These are phyloP conservation scores for Aphanomyces euteiches DNA, from an alignment of 352 stramenopile species.

Conservation along the genomic window DNA sequence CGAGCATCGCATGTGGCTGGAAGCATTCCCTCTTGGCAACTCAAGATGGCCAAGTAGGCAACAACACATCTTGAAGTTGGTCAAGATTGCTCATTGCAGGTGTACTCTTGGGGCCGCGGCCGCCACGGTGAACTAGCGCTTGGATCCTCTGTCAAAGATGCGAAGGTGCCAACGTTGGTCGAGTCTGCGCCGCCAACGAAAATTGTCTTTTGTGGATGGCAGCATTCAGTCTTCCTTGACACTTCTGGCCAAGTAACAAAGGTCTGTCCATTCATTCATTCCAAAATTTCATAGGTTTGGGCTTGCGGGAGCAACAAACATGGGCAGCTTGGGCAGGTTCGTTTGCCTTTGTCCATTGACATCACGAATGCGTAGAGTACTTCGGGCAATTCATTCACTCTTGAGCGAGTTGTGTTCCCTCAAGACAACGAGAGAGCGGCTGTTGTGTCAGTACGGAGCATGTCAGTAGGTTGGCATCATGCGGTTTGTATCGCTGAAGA, in stretches of 20 bases:
- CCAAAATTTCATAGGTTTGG: constrained; percentile 36
- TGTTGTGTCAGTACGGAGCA: constrained; percentile 35
- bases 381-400: not conserved
- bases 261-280: constrained; percentile 1
- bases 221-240: constrained; percentile 60
- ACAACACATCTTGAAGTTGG: not conserved
- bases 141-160: constrained; percentile 34
- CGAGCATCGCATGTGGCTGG: constrained; percentile 70
- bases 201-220: constrained; percentile 67
- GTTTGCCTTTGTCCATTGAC: too few relatives aligned
- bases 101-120: constrained; percentile 66
- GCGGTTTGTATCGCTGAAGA: constrained; percentile 46
- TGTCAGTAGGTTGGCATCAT: constrained; percentile 76
- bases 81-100: constrained; percentile 14
- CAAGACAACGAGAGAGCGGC: constrained; percentile 14
- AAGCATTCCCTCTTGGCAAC: constrained; percentile 72
- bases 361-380: not conserved
- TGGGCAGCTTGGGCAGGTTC: constrained; percentile 49
- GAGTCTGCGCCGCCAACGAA: constrained; percentile 32
- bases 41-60: constrained; percentile 32
- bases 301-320: constrained; percentile 75
- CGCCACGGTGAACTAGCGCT: constrained; percentile 70
- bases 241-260: not conserved
- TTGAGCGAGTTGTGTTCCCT: not conserved
- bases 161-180: constrained; percentile 38